Conservation (phyloP, 2,329 filamentous ascomycete species). For the Trichoderma asperellum region DNA sequence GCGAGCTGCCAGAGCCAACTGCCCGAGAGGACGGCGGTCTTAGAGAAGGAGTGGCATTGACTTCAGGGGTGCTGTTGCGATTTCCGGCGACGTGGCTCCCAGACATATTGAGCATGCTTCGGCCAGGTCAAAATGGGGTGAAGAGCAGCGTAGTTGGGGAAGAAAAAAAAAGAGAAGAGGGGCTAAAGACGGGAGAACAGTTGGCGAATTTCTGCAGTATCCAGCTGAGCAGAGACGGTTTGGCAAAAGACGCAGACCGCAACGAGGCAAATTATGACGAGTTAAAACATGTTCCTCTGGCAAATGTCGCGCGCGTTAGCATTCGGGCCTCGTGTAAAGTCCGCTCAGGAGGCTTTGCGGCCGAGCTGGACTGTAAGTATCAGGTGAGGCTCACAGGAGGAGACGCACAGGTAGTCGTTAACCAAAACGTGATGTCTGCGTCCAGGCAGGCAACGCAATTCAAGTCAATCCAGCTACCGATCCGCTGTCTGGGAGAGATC, state of each 20-base stretch:
- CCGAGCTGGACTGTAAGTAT: background rate
- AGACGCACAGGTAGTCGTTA: conserved; percentile 36
- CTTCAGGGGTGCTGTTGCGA: conserved; percentile 96
- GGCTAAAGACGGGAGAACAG: conserved; percentile 36
- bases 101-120: conserved; percentile 64
- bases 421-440: conserved; percentile 44
- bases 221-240: conserved; percentile 79
- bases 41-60: conserved; percentile 77
- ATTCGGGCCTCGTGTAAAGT: conserved; percentile 10
- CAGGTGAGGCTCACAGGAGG: conserved; percentile 36
- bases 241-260: conserved; percentile 37
- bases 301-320: conserved; percentile 35
- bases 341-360: background rate
- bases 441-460: conserved; percentile 43
- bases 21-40: conserved; percentile 80
- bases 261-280: conserved; percentile 30
- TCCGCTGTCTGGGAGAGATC: conserved; percentile 11
- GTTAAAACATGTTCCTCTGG: conserved; percentile 42
- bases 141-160: conserved; percentile 13
- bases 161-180: conserved; percentile 2
- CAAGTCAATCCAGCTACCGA: conserved; percentile 16
- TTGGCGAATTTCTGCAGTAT: conserved; percentile 70
- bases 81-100: conserved; percentile 75
- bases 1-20: conserved; percentile 77
- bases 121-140: conserved; percentile 25